Conservation (phyloP, 176 grass and related monocot genomes). For the Dendrocalamus sinicus region DNA sequence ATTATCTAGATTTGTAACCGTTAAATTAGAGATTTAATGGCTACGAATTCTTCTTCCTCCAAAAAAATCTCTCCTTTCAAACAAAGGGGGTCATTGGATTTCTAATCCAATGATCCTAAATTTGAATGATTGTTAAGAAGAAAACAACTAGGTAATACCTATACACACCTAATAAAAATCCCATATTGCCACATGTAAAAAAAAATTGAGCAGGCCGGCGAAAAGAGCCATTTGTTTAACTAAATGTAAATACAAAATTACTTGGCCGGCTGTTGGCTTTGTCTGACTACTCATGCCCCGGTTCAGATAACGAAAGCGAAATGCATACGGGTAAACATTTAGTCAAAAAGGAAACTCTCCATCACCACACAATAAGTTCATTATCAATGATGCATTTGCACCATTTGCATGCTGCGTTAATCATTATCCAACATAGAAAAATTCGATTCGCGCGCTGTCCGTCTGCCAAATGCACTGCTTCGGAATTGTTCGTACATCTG, state of each 20-base stretch:
- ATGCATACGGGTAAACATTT: background rate
- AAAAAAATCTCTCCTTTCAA: no score
- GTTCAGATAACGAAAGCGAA: slow-evolving; percentile 29
- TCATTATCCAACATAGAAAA: background rate
- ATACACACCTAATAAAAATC: background rate
- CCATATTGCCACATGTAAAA: slow-evolving; percentile 19
- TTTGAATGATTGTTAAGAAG: no score
- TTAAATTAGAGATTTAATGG: no score
- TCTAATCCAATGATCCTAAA: no score
- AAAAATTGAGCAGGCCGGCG: background rate
- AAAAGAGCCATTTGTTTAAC: background rate
- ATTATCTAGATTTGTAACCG: no score
- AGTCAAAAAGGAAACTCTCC: background rate
- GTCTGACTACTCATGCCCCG: background rate
- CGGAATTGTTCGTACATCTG: background rate
- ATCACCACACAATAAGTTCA: background rate
- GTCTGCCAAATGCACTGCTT: slow-evolving; percentile 26
- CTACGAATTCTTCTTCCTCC: no score
- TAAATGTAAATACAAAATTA: background rate
- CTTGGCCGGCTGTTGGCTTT: slow-evolving; percentile 1
- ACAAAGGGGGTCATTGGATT: no score
- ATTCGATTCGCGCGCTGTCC: background rate
- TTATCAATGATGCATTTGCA: background rate
- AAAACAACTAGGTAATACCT: no score
- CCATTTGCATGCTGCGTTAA: background rate